Evolutionary conservation across 768 basidiomycete genomes (phyloP), one percentile per base, ranked within the genome.

Genomic region (Stropharia rugosoannulata): DNA sequence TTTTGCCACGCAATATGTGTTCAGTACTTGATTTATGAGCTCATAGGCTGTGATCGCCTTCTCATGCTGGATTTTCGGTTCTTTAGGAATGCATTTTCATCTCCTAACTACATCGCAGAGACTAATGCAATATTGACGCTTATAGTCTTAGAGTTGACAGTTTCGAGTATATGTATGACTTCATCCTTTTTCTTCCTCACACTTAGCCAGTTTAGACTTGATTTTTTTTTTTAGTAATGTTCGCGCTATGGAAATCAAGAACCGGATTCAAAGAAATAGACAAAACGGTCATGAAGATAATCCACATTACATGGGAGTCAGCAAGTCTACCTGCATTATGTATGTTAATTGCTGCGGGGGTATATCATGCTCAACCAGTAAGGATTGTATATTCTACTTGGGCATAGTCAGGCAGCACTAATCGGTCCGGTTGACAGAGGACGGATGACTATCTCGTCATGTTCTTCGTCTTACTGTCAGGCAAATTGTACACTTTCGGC

Each of bases 391-490:
- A 9, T 44, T 18, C 18, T 32, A 7, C 5, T 40, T 7, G 11
- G 6, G 13, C 25, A 12, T 19, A 48, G 15, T 22, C n/a, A 12
- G 4, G 25, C 8, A 5, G 11, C 16, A 39, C 15, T 32, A 32
- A 9, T 54, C n/a, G 43, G 10, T 32, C 51, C 36, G 3, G 27
- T 19, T 35, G 25, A 16, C 54, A 74, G 74, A 55, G 67, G 43
- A 51, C 62, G n/a, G 59, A 68, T 15, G 70, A 74, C 52, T 71
- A 77, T 58, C 67, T 81, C 6, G 73, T 78, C 32, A 62, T 81
- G 5, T 75, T 82, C 59, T 82, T 83, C 61, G 68, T 77, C 35
- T 62, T 82, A 15, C 64, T 80, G 46, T 78, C 79, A 3, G 80
- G 80, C 37, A 83, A 83, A 61, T 69, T 83, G 55, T 82, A 78